Evolutionary conservation across 202 grass and related monocot genomes (phyloP), one percentile per base, ranked within the genome.

Genomic region (Brachypodium distachyon): DNA sequence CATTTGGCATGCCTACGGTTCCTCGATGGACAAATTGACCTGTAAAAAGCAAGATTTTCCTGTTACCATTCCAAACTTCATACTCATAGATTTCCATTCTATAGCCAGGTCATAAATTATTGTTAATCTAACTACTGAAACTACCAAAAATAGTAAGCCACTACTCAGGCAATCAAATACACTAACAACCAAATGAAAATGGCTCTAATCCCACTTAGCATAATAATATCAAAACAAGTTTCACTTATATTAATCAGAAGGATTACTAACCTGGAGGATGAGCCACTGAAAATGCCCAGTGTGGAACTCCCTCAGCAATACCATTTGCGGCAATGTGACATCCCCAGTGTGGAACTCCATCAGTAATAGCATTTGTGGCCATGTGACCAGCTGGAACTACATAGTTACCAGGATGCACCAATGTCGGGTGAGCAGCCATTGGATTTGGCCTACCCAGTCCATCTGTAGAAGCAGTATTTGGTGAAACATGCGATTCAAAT

Each of bases 251-350:
- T 62, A 39, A 57, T 72, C 64, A 89, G 31, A 57, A 72, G 32
- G 7, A 51, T 77, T 73, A 73, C 64, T 62, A 73, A 87, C 88
- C 84, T 60, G 80, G 84, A 74, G 73, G 61, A 87, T 83, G n/a
- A n/a, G n/a, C n/a, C n/a, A n/a, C n/a, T n/a, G n/a, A n/a, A n/a
- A n/a, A n/a, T n/a, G n/a, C n/a, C 72, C 77, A 84, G 28, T 77
- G 84, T 60, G 77, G 71, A 44, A 65, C 65, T 84, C 76, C 80
- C 67, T 79, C 61, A 90, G 43, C 51, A 74, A 83, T 60, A 72
- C 52, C 38, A 31, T 81, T 84, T 73, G 55, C 65, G 72, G 72
- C 31, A 29, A 84, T 56, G 61, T 90, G 78, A 67, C 25, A n/a
- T n/a, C n/a, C n/a, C 72, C 77, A 84, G 28, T 77, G 84, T 60